phyloP scores from a whole-genome alignment of 1,139 yeast genomes.

The Pneumocystis canis region DNA sequence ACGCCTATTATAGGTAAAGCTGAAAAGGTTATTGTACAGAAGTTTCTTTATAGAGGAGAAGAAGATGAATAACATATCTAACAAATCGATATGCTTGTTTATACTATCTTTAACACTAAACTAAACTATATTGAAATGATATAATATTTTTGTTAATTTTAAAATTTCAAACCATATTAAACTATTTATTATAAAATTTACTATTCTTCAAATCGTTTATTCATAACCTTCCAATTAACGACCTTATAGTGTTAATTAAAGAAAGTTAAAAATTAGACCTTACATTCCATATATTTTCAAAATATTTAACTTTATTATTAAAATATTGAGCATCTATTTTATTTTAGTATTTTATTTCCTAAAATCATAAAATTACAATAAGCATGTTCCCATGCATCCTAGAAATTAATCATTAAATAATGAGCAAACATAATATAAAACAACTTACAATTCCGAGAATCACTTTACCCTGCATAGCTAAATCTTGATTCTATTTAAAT shows the following conservation, averaged over 20 bases:
- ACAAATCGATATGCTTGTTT: neutral
- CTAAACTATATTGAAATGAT: neutral
- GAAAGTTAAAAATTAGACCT: slow-evolving; percentile 15
- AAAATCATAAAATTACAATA: slow-evolving; percentile 31
- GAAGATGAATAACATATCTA: slow-evolving; percentile 5
- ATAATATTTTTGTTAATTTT: neutral
- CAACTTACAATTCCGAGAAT: slow-evolving; percentile 30
- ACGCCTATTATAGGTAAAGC: slow-evolving; percentile 10
- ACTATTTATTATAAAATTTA: neutral
- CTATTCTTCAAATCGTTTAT: neutral
- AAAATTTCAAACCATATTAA: neutral
- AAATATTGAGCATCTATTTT: slow-evolving; percentile 61
- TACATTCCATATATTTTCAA: slow-evolving; percentile 93
- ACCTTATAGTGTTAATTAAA: neutral
- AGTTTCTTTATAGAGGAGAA: slow-evolving; percentile 11
- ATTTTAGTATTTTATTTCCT: neutral
- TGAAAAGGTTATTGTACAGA: slow-evolving; percentile 8
- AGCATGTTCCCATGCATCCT: slow-evolving; percentile 98
- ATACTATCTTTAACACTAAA: neutral
- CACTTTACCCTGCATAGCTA: slow-evolving; percentile 55
- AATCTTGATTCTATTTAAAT: slow-evolving; percentile 54
- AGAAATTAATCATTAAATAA: slow-evolving; percentile 42
- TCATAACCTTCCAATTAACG: neutral
- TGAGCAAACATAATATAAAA: neutral
- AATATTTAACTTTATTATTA: slow-evolving; percentile 86